A percentile compares a stretch with the other conserved stretches of the same genome.
Evolutionary conservation across 2,329 filamentous ascomycete species (phyloP).

Genomic region (Madurella mycetomatis): DNA sequence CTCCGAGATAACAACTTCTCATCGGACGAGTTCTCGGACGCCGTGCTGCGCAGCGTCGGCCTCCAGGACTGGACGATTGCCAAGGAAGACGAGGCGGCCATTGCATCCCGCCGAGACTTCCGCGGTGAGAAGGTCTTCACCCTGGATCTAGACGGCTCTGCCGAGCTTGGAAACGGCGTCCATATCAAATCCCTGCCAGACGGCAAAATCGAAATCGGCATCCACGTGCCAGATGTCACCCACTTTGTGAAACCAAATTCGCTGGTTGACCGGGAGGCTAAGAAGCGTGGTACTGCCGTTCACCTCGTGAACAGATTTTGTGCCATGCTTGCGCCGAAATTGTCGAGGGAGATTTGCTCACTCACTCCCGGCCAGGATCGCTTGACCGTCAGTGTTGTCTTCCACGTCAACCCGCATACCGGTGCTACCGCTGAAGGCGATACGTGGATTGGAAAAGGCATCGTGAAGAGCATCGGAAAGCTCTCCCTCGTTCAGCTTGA

Average conservation of each 20-base stretch:
- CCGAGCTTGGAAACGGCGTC: slow-evolving; percentile 86
- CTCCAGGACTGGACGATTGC: slow-evolving; percentile 86
- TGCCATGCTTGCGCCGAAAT: slow-evolving; percentile 81
- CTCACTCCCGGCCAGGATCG: slow-evolving; percentile 83
- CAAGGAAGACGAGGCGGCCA: slow-evolving; percentile 71
- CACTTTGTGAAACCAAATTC: slow-evolving; percentile 97
- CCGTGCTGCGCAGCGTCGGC: slow-evolving; percentile 86
- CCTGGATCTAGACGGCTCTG: slow-evolving; percentile 81
- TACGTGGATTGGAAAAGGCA: slow-evolving; percentile 87
- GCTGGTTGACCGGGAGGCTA: slow-evolving; percentile 91
- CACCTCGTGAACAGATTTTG: slow-evolving; percentile 86
- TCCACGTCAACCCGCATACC: slow-evolving; percentile 78
- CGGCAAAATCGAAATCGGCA: slow-evolving; percentile 86
- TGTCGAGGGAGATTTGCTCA: slow-evolving; percentile 84
- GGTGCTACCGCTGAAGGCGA: slow-evolving; percentile 78
- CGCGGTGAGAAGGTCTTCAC: slow-evolving; percentile 85
- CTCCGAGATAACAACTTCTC: slow-evolving; percentile 98
- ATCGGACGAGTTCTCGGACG: slow-evolving; percentile 95
- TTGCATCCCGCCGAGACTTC: slow-evolving; percentile 82
- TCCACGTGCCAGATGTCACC: slow-evolving; percentile 91
- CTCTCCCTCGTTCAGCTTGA: slow-evolving; percentile 84
- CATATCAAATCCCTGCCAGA: slow-evolving; percentile 82
- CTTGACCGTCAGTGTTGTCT: slow-evolving; percentile 87
- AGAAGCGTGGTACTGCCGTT: slow-evolving; percentile 94
- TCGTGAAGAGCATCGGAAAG: slow-evolving; percentile 88